A percentile compares a stretch with the other conserved stretches of the same genome.
Conservation (phyloP, 2,329 filamentous ascomycete genomes). For the Raffaelea deltoideospora region DNA sequence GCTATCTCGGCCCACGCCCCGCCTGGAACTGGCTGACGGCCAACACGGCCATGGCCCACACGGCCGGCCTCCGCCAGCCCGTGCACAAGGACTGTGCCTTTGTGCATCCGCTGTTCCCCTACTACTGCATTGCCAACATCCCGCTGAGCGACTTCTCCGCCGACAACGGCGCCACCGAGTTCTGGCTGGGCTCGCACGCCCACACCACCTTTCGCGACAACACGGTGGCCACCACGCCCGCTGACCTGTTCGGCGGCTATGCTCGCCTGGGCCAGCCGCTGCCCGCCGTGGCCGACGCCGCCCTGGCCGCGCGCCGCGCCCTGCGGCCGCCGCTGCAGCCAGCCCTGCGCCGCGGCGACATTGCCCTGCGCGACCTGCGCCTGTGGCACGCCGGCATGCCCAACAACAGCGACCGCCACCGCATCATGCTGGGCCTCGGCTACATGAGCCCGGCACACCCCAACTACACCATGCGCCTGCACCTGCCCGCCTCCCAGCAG, state of each 20-base stretch:
- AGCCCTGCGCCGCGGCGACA: conserved; percentile 2
- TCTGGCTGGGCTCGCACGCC: conserved; percentile 24
- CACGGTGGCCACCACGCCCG: no score
- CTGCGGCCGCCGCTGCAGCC: conserved; percentile 6
- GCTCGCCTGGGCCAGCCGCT: conserved; percentile 2
- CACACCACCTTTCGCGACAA: conserved; percentile 13
- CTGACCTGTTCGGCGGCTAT: background rate
- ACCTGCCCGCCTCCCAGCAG: conserved; percentile 8
- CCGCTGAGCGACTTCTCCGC: conserved; percentile 20
- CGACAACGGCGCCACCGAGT: conserved; percentile 22
- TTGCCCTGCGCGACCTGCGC: conserved; percentile 43
- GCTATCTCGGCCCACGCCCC: conserved; percentile 23
- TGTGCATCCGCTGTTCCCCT: conserved; percentile 20
- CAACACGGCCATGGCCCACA: conserved; percentile 25
- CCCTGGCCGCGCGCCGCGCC: conserved; percentile 1
- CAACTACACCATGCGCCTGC: conserved; percentile 10
- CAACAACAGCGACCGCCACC: conserved; percentile 31
- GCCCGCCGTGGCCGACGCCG: conserved; percentile 1
- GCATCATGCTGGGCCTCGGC: conserved; percentile 36
- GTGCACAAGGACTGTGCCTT: conserved; percentile 23
- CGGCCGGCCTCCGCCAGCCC: conserved; percentile 19
- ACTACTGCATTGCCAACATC: conserved; percentile 23
- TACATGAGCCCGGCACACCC: conserved; percentile 10
- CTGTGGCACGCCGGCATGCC: conserved; percentile 52
- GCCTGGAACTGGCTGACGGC: conserved; percentile 24